phyloP scores from a whole-genome alignment of 2,329 filamentous ascomycete genomes.

The Aureobasidium uvarum region DNA sequence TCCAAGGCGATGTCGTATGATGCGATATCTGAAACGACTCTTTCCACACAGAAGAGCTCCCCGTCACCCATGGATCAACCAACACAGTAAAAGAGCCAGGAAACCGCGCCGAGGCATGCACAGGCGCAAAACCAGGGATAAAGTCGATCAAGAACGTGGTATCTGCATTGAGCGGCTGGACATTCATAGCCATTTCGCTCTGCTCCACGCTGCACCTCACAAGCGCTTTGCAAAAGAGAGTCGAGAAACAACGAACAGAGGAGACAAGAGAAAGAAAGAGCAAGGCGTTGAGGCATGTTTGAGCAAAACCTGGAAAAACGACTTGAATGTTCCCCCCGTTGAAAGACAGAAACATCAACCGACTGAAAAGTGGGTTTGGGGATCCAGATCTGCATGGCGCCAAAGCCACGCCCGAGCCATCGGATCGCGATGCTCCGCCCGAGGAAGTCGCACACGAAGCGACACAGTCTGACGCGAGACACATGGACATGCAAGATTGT shows the following conservation, averaged over 20 bases:
- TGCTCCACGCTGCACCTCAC: neutral
- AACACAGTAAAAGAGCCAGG: constrained; percentile 63
- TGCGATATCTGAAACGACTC: constrained; percentile 60
- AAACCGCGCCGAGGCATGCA: constrained; percentile 41
- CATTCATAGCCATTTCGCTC: constrained; percentile 59
- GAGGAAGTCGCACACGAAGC: neutral
- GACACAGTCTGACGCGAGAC: neutral
- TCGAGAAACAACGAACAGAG: neutral
- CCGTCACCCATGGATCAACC: constrained; percentile 68
- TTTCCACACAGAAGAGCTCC: constrained; percentile 60
- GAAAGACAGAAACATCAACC: constrained; percentile 14
- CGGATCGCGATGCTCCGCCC: constrained; percentile 2
- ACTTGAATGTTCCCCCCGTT: constrained; percentile 4
- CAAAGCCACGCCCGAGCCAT: constrained; percentile 13
- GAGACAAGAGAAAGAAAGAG: neutral
- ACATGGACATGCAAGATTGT: too few species aligned
- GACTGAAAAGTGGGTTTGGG: constrained; percentile 9
- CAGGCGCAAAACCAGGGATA: constrained; percentile 51
- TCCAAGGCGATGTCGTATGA: constrained; percentile 56
- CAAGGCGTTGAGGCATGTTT: constrained; percentile 22
- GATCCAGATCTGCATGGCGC: constrained; percentile 10
- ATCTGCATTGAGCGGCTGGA: constrained; percentile 64
- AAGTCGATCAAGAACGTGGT: constrained; percentile 65
- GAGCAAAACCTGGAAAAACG: constrained; percentile 6
- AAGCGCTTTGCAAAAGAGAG: neutral